Evolutionary conservation across 495 filamentous ascomycete genomes (phyloP), one percentile per base, ranked within the genome.

Genomic region (Aspergillus coremiiformis): DNA sequence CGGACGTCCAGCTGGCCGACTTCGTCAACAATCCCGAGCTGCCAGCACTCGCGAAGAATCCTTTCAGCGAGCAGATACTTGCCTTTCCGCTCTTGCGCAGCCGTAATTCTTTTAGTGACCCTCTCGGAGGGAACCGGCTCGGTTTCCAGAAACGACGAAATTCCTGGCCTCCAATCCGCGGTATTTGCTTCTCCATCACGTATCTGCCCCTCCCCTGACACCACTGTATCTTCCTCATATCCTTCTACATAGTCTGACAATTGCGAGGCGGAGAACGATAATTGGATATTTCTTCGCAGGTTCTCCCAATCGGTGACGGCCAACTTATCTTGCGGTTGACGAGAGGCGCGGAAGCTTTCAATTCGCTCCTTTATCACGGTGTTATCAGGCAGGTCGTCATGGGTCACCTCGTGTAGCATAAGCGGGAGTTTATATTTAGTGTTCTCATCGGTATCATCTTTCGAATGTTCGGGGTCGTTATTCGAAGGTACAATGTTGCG

Each of bases 31-130:
- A 70, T 44, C 7, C 57, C 66, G 24, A 79, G 47, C 20, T 72
- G 51, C 76, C 76, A 79, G 48, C 64, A 69, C 17, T 72, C 66
- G 11, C 71, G 64, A 43, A 77, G 57, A 26, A 79, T 70, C 17
- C 41, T 64, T 33, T 74, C 66, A 29, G 66, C 64, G 10, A 76
- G 45, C 1, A 61, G 35, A 0, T 66, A 14, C 43, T 77, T 78
- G 8, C 56, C 55, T 41, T 55, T 67, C 19, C 63, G 43, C 11
- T 49, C 55, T 32, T 52, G 55, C 17, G 58, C 26, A 14, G 45
- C 41, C 9, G 55, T 55, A 43, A 59, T 24, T 44, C 61, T 51
- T 27, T 44, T 32, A 12, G 55, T 33, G 50, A 57, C 37, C 9
- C 32, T 43, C 23, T 50, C 43, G 8, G 48, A 44, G 7, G 39